phyloP scores from a whole-genome alignment of 2,329 filamentous ascomycete species.

The Ascochyta koolunga region DNA sequence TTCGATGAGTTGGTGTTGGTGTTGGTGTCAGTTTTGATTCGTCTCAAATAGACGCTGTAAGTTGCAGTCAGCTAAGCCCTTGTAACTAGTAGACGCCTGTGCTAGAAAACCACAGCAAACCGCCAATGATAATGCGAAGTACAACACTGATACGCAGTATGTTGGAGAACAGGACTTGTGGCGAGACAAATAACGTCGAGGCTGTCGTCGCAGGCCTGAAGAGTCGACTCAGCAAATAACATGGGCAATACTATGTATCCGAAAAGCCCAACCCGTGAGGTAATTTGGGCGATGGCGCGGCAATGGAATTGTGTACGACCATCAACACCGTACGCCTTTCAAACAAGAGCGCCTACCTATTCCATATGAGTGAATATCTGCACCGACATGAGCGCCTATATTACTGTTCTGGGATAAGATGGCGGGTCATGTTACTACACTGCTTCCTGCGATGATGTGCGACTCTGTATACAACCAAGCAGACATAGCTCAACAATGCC shows the following conservation, averaged over 20 bases:
- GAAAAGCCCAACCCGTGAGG: neutral
- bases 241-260: neutral
- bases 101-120: neutral
- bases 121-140: neutral
- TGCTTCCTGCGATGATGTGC: neutral
- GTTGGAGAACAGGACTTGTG: neutral
- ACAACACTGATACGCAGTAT: neutral
- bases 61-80: neutral
- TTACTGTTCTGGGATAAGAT: neutral
- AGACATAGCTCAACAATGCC: neutral
- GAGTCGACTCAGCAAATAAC: neutral
- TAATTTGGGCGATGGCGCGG: constrained; percentile 3
- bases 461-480: neutral
- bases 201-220: too few relatives aligned
- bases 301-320: constrained; percentile 1
- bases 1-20: constrained; percentile 9
- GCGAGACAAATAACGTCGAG: neutral
- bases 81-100: neutral
- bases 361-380: neutral
- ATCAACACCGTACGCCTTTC: neutral
- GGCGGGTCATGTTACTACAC: neutral
- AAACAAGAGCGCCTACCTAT: constrained; percentile 1
- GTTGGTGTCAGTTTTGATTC: constrained; percentile 3
- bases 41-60: neutral
- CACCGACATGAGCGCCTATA: constrained; percentile 2